These are phyloP conservation scores for Aspergillus funiculosus DNA, from an alignment of 495 filamentous ascomycete species.

Conservation along the genomic window DNA sequence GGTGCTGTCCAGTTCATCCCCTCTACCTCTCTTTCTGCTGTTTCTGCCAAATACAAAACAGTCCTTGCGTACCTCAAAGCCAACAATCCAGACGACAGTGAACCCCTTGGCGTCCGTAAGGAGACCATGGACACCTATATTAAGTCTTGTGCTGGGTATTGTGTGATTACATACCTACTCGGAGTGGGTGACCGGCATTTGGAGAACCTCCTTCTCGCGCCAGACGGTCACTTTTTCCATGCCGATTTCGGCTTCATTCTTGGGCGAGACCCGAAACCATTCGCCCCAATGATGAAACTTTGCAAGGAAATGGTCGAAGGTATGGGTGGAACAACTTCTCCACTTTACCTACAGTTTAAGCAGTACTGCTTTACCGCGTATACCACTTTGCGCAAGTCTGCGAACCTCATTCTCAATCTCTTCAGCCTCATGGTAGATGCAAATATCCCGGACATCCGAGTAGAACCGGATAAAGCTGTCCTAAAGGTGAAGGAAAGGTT, in stretches of 20 bases:
- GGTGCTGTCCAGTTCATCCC: constrained; percentile 91
- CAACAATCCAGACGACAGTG: constrained; percentile 82
- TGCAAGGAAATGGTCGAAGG: constrained; percentile 98
- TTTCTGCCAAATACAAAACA: constrained; percentile 75
- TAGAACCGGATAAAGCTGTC: constrained; percentile 89
- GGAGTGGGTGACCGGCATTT: constrained; percentile 95
- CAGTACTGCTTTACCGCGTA: constrained; percentile 96
- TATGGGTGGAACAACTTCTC: constrained; percentile 79
- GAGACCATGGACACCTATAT: constrained; percentile 94
- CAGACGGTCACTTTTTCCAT: constrained; percentile 94
- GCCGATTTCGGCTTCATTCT: constrained; percentile 98
- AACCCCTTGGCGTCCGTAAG: constrained; percentile 80
- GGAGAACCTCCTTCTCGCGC: constrained; percentile 88
- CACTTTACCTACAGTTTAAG: constrained; percentile 81
- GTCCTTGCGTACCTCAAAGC: constrained; percentile 80
- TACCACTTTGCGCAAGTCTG: constrained; percentile 79
- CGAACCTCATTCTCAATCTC: constrained; percentile 88
- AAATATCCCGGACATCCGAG: constrained; percentile 89
- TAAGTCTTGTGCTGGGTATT: constrained; percentile 95
- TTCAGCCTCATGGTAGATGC: constrained; percentile 97
- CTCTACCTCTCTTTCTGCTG: constrained; percentile 73
- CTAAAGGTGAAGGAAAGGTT: constrained; percentile 93
- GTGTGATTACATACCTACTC: constrained; percentile 98
- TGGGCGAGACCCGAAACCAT: constrained; percentile 94
- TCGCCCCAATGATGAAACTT: constrained; percentile 94